These are phyloP conservation scores for Sporothrix protearum DNA, from an alignment of 2,329 filamentous ascomycete species.

Conservation along the genomic window DNA sequence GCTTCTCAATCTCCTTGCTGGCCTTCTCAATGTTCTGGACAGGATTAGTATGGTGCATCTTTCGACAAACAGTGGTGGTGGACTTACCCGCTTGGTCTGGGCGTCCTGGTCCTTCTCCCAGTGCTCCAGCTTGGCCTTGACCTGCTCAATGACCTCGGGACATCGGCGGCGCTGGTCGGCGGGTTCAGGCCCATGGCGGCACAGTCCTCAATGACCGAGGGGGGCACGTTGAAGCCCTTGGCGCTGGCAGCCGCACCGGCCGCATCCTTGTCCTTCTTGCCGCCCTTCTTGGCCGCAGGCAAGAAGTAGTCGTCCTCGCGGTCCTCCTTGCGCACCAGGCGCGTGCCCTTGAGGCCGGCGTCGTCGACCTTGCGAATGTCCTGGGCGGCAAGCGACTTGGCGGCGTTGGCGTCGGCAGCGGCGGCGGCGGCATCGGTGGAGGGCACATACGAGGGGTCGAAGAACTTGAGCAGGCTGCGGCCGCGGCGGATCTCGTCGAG, in stretches of 20 bases:
- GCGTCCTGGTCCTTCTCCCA: conserved; percentile 89
- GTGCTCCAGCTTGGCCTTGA: conserved; percentile 83
- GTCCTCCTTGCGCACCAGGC: conserved; percentile 79
- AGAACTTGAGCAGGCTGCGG: conserved; percentile 83
- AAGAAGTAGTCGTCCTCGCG: conserved; percentile 84
- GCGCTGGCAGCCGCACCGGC: conserved; percentile 47
- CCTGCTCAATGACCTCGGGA: conserved; percentile 77
- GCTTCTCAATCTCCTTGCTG: conserved; percentile 87
- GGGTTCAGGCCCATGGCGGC: conserved; percentile 79
- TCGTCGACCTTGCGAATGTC: conserved; percentile 81
- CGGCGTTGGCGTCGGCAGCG: conserved; percentile 61
- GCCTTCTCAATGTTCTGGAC: conserved; percentile 90
- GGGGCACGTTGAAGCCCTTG: conserved; percentile 74
- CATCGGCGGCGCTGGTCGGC: conserved; percentile 79
- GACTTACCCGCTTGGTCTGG: conserved; percentile 83
- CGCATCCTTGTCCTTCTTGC: conserved; percentile 43
- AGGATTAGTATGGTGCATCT: conserved; percentile 31
- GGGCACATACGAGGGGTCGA: conserved; percentile 68
- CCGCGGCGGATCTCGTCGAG: conserved; percentile 87
- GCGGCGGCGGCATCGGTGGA: conserved; percentile 40
- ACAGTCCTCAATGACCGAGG: conserved; percentile 89
- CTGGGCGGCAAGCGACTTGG: conserved; percentile 70
- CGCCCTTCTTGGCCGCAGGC: conserved; percentile 69
- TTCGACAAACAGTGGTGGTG: background rate
- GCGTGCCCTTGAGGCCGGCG: conserved; percentile 78